These are phyloP conservation scores for Trametes villosa DNA, from an alignment of 768 basidiomycete genomes.

Conservation along the genomic window DNA sequence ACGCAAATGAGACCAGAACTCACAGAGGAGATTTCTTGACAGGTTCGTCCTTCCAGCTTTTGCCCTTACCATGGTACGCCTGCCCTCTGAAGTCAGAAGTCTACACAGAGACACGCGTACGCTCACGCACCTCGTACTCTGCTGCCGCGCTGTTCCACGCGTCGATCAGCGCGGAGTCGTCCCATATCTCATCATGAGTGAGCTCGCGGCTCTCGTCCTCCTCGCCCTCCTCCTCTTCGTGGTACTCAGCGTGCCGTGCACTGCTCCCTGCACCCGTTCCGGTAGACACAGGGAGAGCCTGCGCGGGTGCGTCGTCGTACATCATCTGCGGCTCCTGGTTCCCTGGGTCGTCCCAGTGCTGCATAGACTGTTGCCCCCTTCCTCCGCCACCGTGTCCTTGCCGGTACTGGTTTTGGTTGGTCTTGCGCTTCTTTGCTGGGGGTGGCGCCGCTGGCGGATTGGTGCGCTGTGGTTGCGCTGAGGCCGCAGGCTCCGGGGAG, in stretches of 20 bases:
- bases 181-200: constrained; percentile 81
- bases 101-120: background rate
- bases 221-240: constrained; percentile 35
- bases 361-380: constrained; percentile 27
- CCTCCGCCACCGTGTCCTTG: constrained; percentile 5
- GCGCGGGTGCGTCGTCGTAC: constrained; percentile 37
- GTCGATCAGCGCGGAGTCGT: constrained; percentile 79
- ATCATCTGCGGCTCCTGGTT: constrained; percentile 30
- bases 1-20: constrained; percentile 9
- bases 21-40: constrained; percentile 76
- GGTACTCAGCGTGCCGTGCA: constrained; percentile 34
- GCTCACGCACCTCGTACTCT: constrained; percentile 65
- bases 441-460: constrained; percentile 33
- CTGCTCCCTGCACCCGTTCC: constrained; percentile 8
- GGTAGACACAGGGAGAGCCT: constrained; percentile 1
- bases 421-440: constrained; percentile 62
- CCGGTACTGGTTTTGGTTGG: constrained; percentile 40
- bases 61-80: constrained; percentile 69
- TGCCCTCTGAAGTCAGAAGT: constrained; percentile 25
- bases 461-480: constrained; percentile 23
- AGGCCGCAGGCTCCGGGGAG: constrained; percentile 40
- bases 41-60: constrained; percentile 73
- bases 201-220: constrained; percentile 64
- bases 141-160: constrained; percentile 87
- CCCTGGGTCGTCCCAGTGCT: constrained; percentile 52